Evolutionary conservation across 225 moss, liverwort and hornwort species (phyloP).

Genomic region (Neckera pumila): DNA sequence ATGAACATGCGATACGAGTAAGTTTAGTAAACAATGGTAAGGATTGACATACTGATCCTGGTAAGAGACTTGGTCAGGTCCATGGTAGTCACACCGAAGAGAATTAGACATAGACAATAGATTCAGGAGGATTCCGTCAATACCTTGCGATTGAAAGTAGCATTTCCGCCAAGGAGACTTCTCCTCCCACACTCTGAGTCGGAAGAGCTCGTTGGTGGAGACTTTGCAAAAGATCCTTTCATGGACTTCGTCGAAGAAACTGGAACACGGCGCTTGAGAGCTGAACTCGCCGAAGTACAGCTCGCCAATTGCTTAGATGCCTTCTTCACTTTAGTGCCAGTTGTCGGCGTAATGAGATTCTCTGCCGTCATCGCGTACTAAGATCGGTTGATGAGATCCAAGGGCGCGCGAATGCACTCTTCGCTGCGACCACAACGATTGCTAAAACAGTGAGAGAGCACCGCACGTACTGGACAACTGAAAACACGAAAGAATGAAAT

Average conservation of each 20-base stretch:
- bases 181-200: neutral
- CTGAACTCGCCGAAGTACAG: neutral
- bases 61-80: neutral
- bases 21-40: neutral
- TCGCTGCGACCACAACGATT: neutral
- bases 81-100: neutral
- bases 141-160: constrained; percentile 1
- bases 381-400: neutral
- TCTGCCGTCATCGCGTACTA: neutral
- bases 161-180: neutral
- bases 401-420: neutral
- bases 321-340: neutral
- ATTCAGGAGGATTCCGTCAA: neutral
- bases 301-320: neutral
- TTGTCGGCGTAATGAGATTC: neutral
- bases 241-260: neutral
- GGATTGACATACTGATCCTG: neutral
- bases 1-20: neutral
- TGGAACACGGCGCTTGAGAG: neutral
- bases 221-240: neutral
- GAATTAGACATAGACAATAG: neutral
- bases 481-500: neutral
- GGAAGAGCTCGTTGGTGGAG: constrained; percentile 1
- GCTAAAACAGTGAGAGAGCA: neutral
- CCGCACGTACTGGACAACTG: neutral